phyloP scores from a whole-genome alignment of 257 asterid species.

The Henckelia pumila region DNA sequence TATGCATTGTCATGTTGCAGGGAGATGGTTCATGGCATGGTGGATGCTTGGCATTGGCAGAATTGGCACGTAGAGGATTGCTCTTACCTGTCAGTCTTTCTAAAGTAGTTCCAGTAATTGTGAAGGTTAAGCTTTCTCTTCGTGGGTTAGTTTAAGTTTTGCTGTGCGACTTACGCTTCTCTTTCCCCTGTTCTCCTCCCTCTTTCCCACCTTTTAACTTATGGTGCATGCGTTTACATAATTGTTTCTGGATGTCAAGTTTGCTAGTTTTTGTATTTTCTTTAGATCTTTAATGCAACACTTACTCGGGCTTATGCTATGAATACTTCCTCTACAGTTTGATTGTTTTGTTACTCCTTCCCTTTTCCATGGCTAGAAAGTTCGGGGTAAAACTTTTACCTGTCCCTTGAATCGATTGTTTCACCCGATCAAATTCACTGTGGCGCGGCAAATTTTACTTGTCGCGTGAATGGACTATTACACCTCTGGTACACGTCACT shows the following conservation, averaged over 20 bases:
- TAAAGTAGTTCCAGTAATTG: slow-evolving; percentile 85
- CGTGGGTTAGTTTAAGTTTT: slow-evolving; percentile 17
- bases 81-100: slow-evolving; percentile 80
- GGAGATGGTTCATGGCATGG: slow-evolving; percentile 99
- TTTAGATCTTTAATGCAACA: slow-evolving; percentile 8
- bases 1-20: slow-evolving; percentile 38
- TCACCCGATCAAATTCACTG: too few relatives aligned
- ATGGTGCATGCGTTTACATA: slow-evolving; percentile 2
- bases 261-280: too few relatives aligned
- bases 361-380: slow-evolving; percentile 3
- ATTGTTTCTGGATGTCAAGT: slow-evolving; percentile 11
- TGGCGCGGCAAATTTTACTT: too few relatives aligned
- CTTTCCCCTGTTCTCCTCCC: slow-evolving; percentile 8
- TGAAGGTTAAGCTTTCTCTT: slow-evolving; percentile 49
- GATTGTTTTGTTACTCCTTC: not conserved
- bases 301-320: slow-evolving; percentile 4
- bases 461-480: too few relatives aligned
- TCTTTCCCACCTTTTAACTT: not conserved
- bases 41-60: slow-evolving; percentile 98
- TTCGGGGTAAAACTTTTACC: not conserved
- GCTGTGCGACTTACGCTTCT: slow-evolving; percentile 5
- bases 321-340: slow-evolving; percentile 7
- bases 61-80: slow-evolving; percentile 95
- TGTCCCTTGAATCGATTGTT: too few relatives aligned
- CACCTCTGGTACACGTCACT: too few relatives aligned